A percentile compares a stretch with the other conserved stretches of the same genome.
Conservation (phyloP, 305 asterid species). For the Fraxinus baroniana region DNA sequence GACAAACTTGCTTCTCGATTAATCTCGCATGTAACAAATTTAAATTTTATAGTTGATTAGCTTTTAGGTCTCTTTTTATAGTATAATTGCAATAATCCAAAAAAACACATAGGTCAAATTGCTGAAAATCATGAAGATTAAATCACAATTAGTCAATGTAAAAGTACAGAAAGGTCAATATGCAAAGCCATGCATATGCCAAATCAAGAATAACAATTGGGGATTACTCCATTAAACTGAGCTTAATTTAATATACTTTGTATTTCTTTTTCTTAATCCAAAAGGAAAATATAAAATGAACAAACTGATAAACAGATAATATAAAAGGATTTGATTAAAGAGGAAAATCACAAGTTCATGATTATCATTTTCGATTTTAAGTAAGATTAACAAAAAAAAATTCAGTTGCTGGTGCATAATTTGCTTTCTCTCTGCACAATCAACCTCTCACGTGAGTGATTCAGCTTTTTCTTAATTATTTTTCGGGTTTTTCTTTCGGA, state of each 20-base stretch:
- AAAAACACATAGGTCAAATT: neutral
- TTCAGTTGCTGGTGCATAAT: conserved; percentile 44
- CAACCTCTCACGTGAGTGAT: conserved; percentile 65
- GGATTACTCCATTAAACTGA: neutral
- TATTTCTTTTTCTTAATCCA: neutral
- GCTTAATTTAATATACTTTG: neutral
- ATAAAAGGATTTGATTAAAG: neutral
- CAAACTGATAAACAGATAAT: neutral
- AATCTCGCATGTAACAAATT: neutral
- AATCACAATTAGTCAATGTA: neutral
- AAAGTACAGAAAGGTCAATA: neutral
- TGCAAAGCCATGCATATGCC: neutral
- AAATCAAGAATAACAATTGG: neutral
- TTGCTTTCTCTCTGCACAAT: conserved; percentile 67
- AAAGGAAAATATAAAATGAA: neutral
- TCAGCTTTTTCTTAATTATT: conserved; percentile 29
- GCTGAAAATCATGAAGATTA: neutral
- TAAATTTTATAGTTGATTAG: neutral
- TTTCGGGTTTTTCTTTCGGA: conserved; percentile 30
- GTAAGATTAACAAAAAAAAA: neutral
- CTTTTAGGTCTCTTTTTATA: neutral
- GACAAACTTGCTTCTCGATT: neutral
- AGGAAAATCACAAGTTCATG: neutral
- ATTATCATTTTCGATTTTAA: neutral
- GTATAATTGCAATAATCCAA: neutral